A percentile compares a stretch with the other conserved stretches of the same genome.
phyloP scores from a whole-genome alignment of 495 filamentous ascomycete species.

The Penicilliopsis zonata region DNA sequence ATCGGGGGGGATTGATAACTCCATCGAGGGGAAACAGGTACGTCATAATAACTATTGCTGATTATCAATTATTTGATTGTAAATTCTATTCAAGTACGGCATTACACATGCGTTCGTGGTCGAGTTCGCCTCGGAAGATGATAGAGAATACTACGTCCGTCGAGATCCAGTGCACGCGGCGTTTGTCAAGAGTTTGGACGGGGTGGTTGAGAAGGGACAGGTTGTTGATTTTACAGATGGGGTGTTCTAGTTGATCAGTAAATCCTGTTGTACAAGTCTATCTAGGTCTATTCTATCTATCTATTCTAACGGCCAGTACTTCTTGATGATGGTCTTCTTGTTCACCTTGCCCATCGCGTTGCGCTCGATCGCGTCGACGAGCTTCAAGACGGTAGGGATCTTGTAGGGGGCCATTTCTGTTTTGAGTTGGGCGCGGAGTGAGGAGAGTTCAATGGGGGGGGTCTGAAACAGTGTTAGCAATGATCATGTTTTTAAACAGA shows the following conservation, averaged over 20 bases:
- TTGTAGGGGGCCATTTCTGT: constrained; percentile 36
- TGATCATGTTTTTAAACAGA: neutral
- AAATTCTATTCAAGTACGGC: constrained; percentile 21
- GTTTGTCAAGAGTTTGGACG: constrained; percentile 25
- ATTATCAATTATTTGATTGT: neutral
- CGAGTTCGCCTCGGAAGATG: constrained; percentile 45
- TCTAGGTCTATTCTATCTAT: too few relatives aligned
- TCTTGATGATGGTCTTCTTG: constrained; percentile 31
- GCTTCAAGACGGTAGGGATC: constrained; percentile 30
- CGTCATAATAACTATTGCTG: neutral
- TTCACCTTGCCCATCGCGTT: constrained; percentile 39
- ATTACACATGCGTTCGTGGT: constrained; percentile 50
- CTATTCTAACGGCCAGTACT: constrained; percentile 39
- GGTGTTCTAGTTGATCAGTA: too few relatives aligned
- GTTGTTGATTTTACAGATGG: constrained; percentile 31
- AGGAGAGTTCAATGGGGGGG: constrained; percentile 19
- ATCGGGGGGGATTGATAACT: constrained; percentile 47
- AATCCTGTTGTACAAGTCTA: too few relatives aligned
- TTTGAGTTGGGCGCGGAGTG: constrained; percentile 24
- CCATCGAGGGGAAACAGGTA: constrained; percentile 45
- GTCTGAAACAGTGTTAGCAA: constrained; percentile 11
- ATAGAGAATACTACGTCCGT: constrained; percentile 43
- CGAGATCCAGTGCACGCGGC: constrained; percentile 36
- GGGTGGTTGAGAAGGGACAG: constrained; percentile 15
- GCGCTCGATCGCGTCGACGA: constrained; percentile 33